phyloP scores from a whole-genome alignment of 1,284 basidiomycete genomes.

The Fomes fomentarius region DNA sequence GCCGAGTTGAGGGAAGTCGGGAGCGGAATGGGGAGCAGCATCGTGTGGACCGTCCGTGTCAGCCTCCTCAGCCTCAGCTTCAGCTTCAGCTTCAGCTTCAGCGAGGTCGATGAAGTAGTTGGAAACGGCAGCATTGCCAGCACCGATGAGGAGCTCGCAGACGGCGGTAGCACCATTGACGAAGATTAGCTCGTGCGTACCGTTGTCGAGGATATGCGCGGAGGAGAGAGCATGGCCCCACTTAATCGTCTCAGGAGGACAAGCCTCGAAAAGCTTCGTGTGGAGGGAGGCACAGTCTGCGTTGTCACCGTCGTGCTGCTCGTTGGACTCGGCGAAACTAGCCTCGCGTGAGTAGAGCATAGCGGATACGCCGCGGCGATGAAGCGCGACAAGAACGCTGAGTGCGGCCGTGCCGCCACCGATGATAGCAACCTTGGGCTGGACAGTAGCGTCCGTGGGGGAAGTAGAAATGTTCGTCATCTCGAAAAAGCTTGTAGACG shows the following conservation, averaged over 20 bases:
- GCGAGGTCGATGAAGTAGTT: background rate
- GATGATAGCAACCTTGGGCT: too few species aligned
- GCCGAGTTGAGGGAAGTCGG: background rate
- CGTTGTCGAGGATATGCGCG: background rate
- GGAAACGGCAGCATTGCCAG: constrained; percentile 11
- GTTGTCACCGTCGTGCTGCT: background rate
- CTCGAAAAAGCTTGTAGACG: too few species aligned
- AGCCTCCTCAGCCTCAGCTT: background rate
- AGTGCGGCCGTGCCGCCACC: too few species aligned
- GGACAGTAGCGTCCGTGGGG: too few species aligned
- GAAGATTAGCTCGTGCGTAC: constrained; percentile 10
- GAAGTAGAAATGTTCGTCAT: too few species aligned
- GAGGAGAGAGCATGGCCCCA: constrained; percentile 6
- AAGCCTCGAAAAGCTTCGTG: constrained; percentile 6
- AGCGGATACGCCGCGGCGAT: too few species aligned
- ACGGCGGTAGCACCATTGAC: constrained; percentile 1
- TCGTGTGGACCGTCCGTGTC: too few species aligned
- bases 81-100: background rate
- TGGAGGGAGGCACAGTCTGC: background rate
- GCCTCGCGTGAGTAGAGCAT: too few species aligned
- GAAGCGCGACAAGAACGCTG: too few species aligned
- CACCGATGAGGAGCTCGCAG: constrained; percentile 40
- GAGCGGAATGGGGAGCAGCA: background rate
- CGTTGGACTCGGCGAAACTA: too few species aligned
- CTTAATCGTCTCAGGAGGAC: constrained; percentile 4